Evolutionary conservation across 176 grass and related monocot genomes (phyloP).

Genomic region (Musa acuminata): DNA sequence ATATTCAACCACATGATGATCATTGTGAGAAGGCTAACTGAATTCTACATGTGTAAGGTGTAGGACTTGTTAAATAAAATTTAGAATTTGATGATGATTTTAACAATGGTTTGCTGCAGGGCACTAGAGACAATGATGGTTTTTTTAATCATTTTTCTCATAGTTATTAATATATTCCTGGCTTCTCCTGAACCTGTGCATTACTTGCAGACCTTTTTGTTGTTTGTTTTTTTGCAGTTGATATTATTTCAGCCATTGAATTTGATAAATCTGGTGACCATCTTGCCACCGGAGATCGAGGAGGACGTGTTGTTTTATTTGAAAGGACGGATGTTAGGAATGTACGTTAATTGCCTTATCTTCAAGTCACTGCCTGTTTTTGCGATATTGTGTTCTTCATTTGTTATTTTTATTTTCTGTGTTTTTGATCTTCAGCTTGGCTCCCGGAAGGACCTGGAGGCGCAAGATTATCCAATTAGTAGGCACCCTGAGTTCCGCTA

Average conservation of each 20-base stretch:
- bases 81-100: no score
- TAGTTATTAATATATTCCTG: neutral
- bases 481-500: conserved; percentile 17
- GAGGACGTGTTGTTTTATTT: conserved; percentile 23
- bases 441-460: conserved; percentile 5
- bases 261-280: conserved; percentile 21
- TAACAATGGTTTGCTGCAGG: no score
- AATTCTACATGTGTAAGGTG: no score
- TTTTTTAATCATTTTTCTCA: no score
- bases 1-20: no score
- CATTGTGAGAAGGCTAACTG: no score
- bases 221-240: conserved; percentile 11
- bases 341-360: neutral
- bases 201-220: neutral
- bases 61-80: no score
- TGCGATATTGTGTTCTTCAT: neutral
- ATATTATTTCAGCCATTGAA: conserved; percentile 25
- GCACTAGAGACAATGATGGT: no score
- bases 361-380: neutral
- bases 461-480: conserved; percentile 9
- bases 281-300: conserved; percentile 26
- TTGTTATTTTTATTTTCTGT: neutral
- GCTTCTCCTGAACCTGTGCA: neutral
- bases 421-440: neutral
- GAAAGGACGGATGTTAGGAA: conserved; percentile 20